These are phyloP conservation scores for Protomyces lactucae-debilis DNA, from an alignment of 1,139 yeast genomes.

Conservation along the genomic window DNA sequence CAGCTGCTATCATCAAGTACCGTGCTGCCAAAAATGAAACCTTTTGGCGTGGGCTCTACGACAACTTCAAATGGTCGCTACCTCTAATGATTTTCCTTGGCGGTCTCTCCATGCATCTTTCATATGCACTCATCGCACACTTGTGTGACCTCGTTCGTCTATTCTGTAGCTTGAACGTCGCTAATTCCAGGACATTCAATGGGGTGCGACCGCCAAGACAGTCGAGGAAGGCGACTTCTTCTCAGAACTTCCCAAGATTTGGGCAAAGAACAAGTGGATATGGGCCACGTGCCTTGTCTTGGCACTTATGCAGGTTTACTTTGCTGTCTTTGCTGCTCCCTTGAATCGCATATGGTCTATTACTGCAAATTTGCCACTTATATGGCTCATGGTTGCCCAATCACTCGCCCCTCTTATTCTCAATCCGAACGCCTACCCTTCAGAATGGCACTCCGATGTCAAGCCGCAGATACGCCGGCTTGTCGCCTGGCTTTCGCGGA, in stretches of 20 bases:
- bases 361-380: conserved; percentile 27
- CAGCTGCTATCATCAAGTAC: conserved; percentile 29
- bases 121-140: conserved; percentile 30
- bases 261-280: conserved; percentile 23
- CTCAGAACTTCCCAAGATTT: conserved; percentile 30
- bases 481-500: background rate
- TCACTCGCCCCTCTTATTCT: conserved; percentile 28
- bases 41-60: conserved; percentile 26
- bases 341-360: conserved; percentile 13
- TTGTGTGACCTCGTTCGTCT: conserved; percentile 27
- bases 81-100: conserved; percentile 31
- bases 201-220: conserved; percentile 33
- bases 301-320: conserved; percentile 10
- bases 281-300: conserved; percentile 3
- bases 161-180: background rate
- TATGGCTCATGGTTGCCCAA: conserved; percentile 29
- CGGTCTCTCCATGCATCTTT: conserved; percentile 31
- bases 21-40: conserved; percentile 24
- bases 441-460: conserved; percentile 16
- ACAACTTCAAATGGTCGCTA: conserved; percentile 29
- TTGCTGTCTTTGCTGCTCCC: conserved; percentile 20
- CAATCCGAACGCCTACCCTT: conserved; percentile 24
- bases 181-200: conserved; percentile 29
- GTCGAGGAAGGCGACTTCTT: conserved; percentile 30
- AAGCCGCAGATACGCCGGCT: conserved; percentile 5